phyloP scores from a whole-genome alignment of 2,329 filamentous ascomycete species.

The Aspergillus candidus region DNA sequence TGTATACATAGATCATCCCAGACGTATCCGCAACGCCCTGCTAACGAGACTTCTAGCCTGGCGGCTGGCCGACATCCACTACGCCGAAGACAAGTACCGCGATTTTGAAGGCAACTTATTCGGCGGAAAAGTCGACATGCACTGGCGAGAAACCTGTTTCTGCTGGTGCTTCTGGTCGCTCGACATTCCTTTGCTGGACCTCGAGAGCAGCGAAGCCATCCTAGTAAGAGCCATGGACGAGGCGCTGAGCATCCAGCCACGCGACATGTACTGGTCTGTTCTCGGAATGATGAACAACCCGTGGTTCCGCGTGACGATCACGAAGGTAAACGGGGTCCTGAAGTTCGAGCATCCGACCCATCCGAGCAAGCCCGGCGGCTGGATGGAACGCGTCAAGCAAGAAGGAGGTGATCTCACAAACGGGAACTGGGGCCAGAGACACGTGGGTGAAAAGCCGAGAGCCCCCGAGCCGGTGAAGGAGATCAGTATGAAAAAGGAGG shows the following conservation, averaged over 20 bases:
- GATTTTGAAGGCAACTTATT: constrained; percentile 58
- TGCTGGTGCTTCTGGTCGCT: constrained; percentile 93
- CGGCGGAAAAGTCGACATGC: constrained; percentile 72
- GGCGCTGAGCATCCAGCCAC: constrained; percentile 74
- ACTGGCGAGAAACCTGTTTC: constrained; percentile 73
- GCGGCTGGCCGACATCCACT: constrained; percentile 69
- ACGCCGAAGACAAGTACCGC: constrained; percentile 81
- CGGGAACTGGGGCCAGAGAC: constrained; percentile 75
- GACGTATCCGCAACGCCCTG: not conserved
- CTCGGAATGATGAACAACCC: constrained; percentile 98
- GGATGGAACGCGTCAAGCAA: constrained; percentile 91
- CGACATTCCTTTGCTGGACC: constrained; percentile 56
- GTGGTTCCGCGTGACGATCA: constrained; percentile 79
- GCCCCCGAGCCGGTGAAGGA: constrained; percentile 53
- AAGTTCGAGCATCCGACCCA: constrained; percentile 86
- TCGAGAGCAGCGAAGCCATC: constrained; percentile 63
- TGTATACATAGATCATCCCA: constrained; percentile 27
- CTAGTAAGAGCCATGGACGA: constrained; percentile 87
- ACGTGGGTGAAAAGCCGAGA: constrained; percentile 44
- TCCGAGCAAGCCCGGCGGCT: constrained; percentile 71
- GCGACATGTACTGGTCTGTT: constrained; percentile 95
- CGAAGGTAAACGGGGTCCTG: constrained; percentile 57
- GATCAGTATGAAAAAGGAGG: constrained; percentile 70
- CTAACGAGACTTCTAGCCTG: constrained; percentile 46
- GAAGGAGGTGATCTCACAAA: constrained; percentile 72